Evolutionary conservation across 163 green algal species (phyloP).

Genomic region (Scenedesmus sp.): DNA sequence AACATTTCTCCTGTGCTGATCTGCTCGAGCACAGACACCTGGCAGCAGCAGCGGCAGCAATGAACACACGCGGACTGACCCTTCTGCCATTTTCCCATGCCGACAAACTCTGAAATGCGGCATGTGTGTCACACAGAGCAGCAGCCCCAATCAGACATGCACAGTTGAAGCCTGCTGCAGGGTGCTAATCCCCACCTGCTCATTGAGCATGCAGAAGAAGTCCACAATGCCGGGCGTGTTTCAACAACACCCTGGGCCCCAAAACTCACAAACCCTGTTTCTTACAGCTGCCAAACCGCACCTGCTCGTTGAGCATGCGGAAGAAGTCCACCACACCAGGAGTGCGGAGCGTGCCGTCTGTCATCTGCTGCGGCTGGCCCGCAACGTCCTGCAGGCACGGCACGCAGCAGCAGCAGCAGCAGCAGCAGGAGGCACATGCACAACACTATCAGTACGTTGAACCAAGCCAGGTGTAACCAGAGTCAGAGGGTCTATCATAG

Average conservation of each 20-base stretch:
- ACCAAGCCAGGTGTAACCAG: background rate
- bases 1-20: constrained; percentile 75
- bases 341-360: constrained; percentile 67
- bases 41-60: background rate
- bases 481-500: background rate
- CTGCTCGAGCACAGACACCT: constrained; percentile 72
- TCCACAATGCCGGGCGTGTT: constrained; percentile 84
- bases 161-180: background rate
- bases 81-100: too few relatives aligned
- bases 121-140: too few relatives aligned
- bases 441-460: background rate
- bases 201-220: constrained; percentile 92
- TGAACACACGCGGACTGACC: too few relatives aligned
- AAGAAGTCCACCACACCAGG: constrained; percentile 92
- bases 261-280: background rate
- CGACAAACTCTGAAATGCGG: too few relatives aligned
- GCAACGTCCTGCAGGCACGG: constrained; percentile 34
- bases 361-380: constrained; percentile 50
- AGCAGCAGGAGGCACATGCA: background rate
- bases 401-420: background rate
- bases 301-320: constrained; percentile 90
- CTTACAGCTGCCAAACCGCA: constrained; percentile 19
- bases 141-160: too few relatives aligned
- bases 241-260: background rate
- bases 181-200: constrained; percentile 68